These are phyloP conservation scores for Aeminium ludgeri DNA, from an alignment of 495 filamentous ascomycete genomes.

Conservation along the genomic window DNA sequence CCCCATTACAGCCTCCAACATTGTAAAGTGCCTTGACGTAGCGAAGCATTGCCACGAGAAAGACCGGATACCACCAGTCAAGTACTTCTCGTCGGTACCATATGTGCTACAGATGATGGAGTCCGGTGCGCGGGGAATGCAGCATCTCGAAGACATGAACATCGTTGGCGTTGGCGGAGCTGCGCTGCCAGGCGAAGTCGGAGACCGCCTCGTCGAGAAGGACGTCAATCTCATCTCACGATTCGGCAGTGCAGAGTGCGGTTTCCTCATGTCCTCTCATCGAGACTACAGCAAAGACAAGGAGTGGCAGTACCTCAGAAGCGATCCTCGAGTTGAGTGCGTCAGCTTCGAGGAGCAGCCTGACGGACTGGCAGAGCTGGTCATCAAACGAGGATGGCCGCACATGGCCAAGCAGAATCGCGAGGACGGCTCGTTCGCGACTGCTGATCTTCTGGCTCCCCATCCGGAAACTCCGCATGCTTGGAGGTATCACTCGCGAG, in stretches of 20 bases:
- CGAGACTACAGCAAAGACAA: constrained; percentile 36
- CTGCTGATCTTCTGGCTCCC: constrained; percentile 38
- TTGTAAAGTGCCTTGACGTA: constrained; percentile 25
- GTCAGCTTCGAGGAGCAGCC: constrained; percentile 38
- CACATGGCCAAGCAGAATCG: constrained; percentile 45
- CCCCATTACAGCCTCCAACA: constrained; percentile 34
- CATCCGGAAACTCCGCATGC: constrained; percentile 35
- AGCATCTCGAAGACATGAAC: constrained; percentile 29
- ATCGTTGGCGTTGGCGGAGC: constrained; percentile 44
- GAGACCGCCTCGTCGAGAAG: constrained; percentile 29
- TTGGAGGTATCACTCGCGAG: constrained; percentile 43
- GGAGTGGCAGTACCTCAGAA: constrained; percentile 51
- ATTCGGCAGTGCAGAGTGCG: constrained; percentile 43
- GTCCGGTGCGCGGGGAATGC: constrained; percentile 23
- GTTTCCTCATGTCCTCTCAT: constrained; percentile 37
- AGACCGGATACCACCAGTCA: constrained; percentile 15
- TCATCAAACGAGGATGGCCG: constrained; percentile 43
- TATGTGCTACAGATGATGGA: constrained; percentile 37
- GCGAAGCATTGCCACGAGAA: constrained; percentile 5
- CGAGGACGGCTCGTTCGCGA: constrained; percentile 40
- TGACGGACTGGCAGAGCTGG: constrained; percentile 40
- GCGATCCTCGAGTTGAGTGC: constrained; percentile 19
- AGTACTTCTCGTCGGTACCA: constrained; percentile 40
- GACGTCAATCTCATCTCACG: constrained; percentile 36
- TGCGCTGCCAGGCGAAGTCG: constrained; percentile 30